Conservation (phyloP, 192 early-diverging fungal genomes). For the Mortierella alpina region DNA sequence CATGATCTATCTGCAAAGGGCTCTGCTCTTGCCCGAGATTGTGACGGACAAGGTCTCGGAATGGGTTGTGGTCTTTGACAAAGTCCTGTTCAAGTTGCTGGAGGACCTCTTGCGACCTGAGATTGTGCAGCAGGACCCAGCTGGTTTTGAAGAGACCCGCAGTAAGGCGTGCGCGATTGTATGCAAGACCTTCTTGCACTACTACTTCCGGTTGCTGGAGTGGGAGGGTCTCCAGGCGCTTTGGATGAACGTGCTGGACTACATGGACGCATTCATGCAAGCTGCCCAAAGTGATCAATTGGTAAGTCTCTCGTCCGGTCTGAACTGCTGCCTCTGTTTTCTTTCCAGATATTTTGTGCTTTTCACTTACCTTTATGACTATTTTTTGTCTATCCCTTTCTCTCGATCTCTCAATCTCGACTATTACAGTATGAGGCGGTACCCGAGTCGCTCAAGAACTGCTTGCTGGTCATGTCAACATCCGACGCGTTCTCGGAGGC, state of each 20-base stretch:
- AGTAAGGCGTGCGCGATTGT: constrained; percentile 74
- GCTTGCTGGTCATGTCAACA: constrained; percentile 82
- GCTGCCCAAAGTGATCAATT: constrained; percentile 68
- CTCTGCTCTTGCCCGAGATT: constrained; percentile 71
- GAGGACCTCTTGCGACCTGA: constrained; percentile 86
- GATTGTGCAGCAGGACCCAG: constrained; percentile 70
- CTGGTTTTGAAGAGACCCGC: constrained; percentile 80
- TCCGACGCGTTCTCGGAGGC: constrained; percentile 69
- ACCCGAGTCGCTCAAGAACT: constrained; percentile 83
- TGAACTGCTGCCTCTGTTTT: neutral
- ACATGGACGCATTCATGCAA: constrained; percentile 71
- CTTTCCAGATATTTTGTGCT: constrained; percentile 6
- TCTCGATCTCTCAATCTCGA: neutral
- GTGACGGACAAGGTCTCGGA: constrained; percentile 52
- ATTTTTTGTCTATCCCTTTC: neutral
- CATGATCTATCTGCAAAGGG: constrained; percentile 84
- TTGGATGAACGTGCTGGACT: constrained; percentile 77
- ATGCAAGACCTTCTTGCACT: constrained; percentile 84
- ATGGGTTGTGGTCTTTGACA: constrained; percentile 81
- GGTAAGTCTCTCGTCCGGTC: constrained; percentile 52
- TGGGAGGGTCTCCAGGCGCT: constrained; percentile 68
- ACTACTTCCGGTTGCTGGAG: constrained; percentile 63
- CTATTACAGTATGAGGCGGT: constrained; percentile 73
- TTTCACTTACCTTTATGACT: constrained; percentile 1
- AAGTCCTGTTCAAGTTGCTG: constrained; percentile 89